A percentile compares a stretch with the other conserved stretches of the same genome.
Conservation (phyloP, 805 yeast genomes). For the Starmera caribaea region DNA sequence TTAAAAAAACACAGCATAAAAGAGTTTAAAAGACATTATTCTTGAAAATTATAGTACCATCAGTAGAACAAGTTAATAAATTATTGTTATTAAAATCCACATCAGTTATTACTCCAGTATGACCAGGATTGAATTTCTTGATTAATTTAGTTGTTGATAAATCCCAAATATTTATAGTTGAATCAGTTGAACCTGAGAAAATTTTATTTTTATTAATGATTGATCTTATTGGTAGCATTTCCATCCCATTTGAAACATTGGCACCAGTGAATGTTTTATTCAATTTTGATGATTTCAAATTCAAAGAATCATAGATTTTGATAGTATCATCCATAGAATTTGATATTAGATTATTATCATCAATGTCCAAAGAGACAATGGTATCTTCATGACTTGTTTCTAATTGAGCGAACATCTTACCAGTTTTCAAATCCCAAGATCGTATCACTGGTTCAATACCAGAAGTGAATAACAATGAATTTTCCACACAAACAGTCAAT, state of each 20-base stretch:
- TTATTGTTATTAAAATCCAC: slow-evolving; percentile 39
- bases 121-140: slow-evolving; percentile 43
- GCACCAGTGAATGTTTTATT: slow-evolving; percentile 47
- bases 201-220: slow-evolving; percentile 31
- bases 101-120: slow-evolving; percentile 51
- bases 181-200: slow-evolving; percentile 57
- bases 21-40: slow-evolving; percentile 3
- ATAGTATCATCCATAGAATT: slow-evolving; percentile 50
- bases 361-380: slow-evolving; percentile 46
- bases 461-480: slow-evolving; percentile 38
- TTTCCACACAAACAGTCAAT: slow-evolving; percentile 38
- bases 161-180: slow-evolving; percentile 52
- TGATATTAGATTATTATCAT: slow-evolving; percentile 36
- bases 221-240: slow-evolving; percentile 41
- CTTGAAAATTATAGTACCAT: slow-evolving; percentile 45
- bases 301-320: slow-evolving; percentile 42
- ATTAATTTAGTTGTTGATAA: slow-evolving; percentile 36
- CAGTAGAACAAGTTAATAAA: slow-evolving; percentile 42
- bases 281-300: slow-evolving; percentile 25
- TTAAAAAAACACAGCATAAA: background rate
- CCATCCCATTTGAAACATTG: slow-evolving; percentile 38
- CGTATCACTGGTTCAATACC: slow-evolving; percentile 62
- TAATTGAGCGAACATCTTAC: slow-evolving; percentile 35
- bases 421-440: slow-evolving; percentile 48
- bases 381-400: slow-evolving; percentile 35